Evolutionary conservation across 345 rosid genomes (phyloP), one percentile per base, ranked within the genome.

Genomic region (Brassica cretica): DNA sequence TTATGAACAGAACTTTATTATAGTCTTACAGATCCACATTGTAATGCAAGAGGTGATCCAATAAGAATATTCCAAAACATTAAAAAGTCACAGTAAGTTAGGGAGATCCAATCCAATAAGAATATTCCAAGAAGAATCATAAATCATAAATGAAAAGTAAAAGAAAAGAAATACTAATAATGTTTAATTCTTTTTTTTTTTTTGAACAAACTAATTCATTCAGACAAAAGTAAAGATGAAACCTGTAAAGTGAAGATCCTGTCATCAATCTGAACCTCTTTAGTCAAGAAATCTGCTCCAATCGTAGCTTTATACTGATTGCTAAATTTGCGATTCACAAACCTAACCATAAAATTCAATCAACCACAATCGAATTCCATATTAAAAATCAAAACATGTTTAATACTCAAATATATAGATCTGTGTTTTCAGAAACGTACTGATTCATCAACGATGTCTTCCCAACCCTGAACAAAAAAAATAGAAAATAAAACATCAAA

Each of bases 371-470:
- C 58, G 11, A 59, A 68, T 66, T 76, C 18, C 8, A 9, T 15
- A 16, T 10, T 2, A 64, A 35, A 64, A 35, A 14, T 12, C 53
- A 44, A n/a, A 68, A 58, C 32, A 30, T 53, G 77, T 21, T 12
- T 39, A 39, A 11, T 19, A 64, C 24, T 33, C 44, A 64, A 49
- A 61, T 10, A 0, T 10, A 68, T 10, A 72, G 76, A 72, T 75
- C 81, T 67, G 74, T 24, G n/a, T 10, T 61, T 6, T 0, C n/a
- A 78, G 68, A 83, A 77, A 60, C 84, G 9, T 89, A 94, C 98
- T 89, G 97, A 84, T 94, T 94, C 97, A 94, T 94, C 76, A 90
- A 83, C 62, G 98, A 94, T 59, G 97, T 94, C 84, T 90, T 94
- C 51, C 97, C 97, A 51, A 94, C 98, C 24, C 71, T 68, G 29